These are phyloP conservation scores for Inga leiocalycina DNA, from an alignment of 306 rosid genomes.

Conservation along the genomic window DNA sequence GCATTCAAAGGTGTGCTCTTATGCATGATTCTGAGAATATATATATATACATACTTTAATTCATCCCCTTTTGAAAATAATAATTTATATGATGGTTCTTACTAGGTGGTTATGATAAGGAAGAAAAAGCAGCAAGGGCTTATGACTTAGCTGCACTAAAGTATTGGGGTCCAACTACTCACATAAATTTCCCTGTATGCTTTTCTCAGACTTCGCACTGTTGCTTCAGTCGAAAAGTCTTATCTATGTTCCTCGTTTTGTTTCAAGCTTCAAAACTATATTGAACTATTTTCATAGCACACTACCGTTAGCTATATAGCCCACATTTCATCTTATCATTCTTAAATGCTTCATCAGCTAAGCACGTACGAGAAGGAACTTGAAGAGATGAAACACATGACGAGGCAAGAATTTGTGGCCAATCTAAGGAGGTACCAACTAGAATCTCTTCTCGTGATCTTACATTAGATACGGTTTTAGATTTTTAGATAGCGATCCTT, in stretches of 20 bases:
- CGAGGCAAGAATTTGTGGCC: constrained; percentile 96
- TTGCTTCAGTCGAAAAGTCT: constrained; percentile 31
- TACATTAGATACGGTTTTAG: background rate
- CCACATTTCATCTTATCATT: constrained; percentile 32
- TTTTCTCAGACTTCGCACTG: constrained; percentile 25
- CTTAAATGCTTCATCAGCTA: constrained; percentile 57
- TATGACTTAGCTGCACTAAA: constrained; percentile 97
- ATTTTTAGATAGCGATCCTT: background rate
- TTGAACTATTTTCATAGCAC: constrained; percentile 25
- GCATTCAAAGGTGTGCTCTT: constrained; percentile 49
- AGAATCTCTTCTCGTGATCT: constrained; percentile 23
- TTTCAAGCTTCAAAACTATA: background rate
- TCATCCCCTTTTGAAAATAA: constrained; percentile 31
- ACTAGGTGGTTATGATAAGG: constrained; percentile 98
- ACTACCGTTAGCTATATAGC: constrained; percentile 9
- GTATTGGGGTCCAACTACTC: constrained; percentile 99
- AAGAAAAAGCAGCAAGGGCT: constrained; percentile 97
- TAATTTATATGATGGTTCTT: constrained; percentile 26
- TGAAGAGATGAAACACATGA: constrained; percentile 96
- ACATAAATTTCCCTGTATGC: constrained; percentile 95
- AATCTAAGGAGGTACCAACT: constrained; percentile 80
- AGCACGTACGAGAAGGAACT: constrained; percentile 85
- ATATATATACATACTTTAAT: background rate
- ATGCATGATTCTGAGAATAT: constrained; percentile 39
- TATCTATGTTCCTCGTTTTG: constrained; percentile 7